Conservation (phyloP, 352 stramenopile genomes). For the Pythium apleroticum region DNA sequence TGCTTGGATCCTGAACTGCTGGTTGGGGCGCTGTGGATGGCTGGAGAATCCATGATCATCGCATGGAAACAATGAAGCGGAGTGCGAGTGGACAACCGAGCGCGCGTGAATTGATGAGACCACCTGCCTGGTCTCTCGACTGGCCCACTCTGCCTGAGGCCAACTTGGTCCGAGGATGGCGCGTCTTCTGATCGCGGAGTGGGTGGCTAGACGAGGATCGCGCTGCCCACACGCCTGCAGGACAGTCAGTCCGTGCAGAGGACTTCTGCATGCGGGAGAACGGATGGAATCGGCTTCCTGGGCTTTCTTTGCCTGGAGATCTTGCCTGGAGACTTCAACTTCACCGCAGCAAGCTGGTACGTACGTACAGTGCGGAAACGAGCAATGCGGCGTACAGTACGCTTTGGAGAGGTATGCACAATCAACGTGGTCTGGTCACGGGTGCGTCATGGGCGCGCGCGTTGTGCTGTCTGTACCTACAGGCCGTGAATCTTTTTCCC, state of each 20-base stretch:
- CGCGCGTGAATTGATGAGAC: constrained; percentile 7
- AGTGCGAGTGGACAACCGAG: background rate
- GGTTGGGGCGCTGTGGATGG: background rate
- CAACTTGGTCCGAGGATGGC: background rate
- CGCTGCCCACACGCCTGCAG: constrained; percentile 1
- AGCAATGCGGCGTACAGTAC: no score
- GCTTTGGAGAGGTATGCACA: background rate
- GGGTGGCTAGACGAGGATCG: constrained; percentile 1
- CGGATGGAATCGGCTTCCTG: background rate
- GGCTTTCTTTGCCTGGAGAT: background rate
- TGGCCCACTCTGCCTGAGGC: background rate
- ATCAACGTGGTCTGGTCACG: background rate
- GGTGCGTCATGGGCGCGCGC: no score
- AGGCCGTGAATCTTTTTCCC: background rate
- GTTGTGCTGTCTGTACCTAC: background rate
- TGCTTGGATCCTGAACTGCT: background rate
- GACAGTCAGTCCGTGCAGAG: background rate
- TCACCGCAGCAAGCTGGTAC: background rate
- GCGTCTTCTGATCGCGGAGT: background rate
- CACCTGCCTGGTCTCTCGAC: background rate
- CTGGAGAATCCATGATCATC: background rate
- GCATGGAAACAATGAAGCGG: background rate
- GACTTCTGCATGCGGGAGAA: background rate
- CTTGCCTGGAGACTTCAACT: constrained; percentile 1
- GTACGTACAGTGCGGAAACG: background rate